These are phyloP conservation scores for Talaromyces borbonicus DNA, from an alignment of 495 filamentous ascomycete species.

Conservation along the genomic window DNA sequence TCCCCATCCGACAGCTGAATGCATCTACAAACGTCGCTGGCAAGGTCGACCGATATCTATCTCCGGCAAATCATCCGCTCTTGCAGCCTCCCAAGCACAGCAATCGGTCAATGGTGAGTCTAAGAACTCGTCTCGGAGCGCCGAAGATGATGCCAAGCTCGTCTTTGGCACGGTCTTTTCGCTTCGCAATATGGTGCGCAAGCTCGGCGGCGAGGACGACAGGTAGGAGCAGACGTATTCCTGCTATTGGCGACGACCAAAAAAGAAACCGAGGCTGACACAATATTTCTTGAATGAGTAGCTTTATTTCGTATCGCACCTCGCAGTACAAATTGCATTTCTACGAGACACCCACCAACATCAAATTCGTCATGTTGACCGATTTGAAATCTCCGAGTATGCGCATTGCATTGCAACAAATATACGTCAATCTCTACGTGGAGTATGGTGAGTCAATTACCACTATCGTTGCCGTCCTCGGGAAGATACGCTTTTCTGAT, in stretches of 20 bases:
- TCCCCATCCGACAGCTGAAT: constrained; percentile 60
- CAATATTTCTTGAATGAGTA: constrained; percentile 32
- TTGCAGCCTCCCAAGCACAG: constrained; percentile 21
- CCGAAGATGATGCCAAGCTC: constrained; percentile 86
- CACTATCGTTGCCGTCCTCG: neutral
- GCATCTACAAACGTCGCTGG: constrained; percentile 90
- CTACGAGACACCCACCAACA: constrained; percentile 92
- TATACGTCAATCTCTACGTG: constrained; percentile 94
- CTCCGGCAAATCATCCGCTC: constrained; percentile 27
- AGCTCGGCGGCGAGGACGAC: constrained; percentile 84
- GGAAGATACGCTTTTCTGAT: neutral
- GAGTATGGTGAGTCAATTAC: constrained; percentile 63
- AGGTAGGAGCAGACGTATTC: constrained; percentile 45
- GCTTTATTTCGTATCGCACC: constrained; percentile 83
- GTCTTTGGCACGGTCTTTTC: constrained; percentile 97
- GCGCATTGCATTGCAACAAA: constrained; percentile 89
- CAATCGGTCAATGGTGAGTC: constrained; percentile 23
- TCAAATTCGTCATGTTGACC: constrained; percentile 95
- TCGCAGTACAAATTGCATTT: constrained; percentile 97
- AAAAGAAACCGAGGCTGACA: neutral
- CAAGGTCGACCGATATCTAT: constrained; percentile 38
- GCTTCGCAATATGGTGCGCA: constrained; percentile 90
- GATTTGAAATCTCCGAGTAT: constrained; percentile 84
- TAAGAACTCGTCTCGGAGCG: constrained; percentile 43
- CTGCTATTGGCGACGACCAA: neutral